Percentiles rank a stretch among this genome's conserved stretches.
These are phyloP conservation scores for Aspergillus pseudoviridinutans DNA, from an alignment of 2,329 filamentous ascomycete species.

Conservation along the genomic window DNA sequence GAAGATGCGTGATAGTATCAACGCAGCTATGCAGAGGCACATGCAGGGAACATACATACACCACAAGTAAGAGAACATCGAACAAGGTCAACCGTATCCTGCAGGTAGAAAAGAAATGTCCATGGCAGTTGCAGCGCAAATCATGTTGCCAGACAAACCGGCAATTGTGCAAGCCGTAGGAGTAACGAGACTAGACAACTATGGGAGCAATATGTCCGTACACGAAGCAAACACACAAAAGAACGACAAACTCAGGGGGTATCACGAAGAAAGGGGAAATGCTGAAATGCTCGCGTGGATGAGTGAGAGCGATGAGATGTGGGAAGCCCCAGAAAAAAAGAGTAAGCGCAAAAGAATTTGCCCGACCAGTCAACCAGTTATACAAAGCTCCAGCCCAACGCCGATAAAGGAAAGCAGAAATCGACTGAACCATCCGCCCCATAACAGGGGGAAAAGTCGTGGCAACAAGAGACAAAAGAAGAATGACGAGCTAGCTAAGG, in stretches of 20 bases:
- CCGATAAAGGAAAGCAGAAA: background rate
- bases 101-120: too few species aligned
- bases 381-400: background rate
- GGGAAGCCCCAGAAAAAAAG: background rate
- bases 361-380: background rate
- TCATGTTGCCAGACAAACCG: background rate
- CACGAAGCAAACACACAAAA: conserved; percentile 5
- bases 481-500: conserved; percentile 21
- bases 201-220: background rate
- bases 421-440: background rate
- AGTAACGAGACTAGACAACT: background rate
- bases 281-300: background rate
- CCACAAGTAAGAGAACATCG: background rate
- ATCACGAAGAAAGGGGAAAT: conserved; percentile 20
- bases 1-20: background rate
- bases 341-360: background rate
- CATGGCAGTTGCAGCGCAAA: background rate
- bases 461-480: background rate
- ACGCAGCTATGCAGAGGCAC: background rate
- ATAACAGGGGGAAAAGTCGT: background rate
- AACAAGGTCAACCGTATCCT: background rate
- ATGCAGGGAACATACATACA: background rate
- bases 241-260: conserved; percentile 18
- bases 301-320: background rate
- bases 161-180: background rate